A percentile compares a stretch with the other conserved stretches of the same genome.
These are phyloP conservation scores for Collybia sordida DNA, from an alignment of 768 basidiomycete genomes.

Conservation along the genomic window DNA sequence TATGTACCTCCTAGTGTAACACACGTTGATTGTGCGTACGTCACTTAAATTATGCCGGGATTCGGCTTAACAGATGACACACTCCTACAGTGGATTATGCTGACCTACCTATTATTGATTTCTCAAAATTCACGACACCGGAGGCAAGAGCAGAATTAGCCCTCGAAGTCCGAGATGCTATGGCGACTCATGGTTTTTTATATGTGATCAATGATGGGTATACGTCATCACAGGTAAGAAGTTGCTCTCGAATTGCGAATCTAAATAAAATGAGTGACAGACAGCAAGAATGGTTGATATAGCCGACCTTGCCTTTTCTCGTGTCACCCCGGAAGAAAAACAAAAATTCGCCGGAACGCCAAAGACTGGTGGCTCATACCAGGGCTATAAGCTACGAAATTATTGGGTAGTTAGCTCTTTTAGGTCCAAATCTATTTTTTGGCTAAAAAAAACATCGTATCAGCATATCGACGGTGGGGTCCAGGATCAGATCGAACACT, in stretches of 20 bases:
- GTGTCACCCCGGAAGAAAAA: conserved; percentile 42
- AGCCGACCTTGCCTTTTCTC: conserved; percentile 41
- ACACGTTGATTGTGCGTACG: conserved; percentile 19
- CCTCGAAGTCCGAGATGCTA: conserved; percentile 41
- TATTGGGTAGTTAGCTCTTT: conserved; percentile 47
- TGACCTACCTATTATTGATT: conserved; percentile 52
- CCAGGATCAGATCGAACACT: conserved; percentile 63
- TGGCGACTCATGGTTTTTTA: conserved; percentile 45
- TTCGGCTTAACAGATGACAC: not conserved
- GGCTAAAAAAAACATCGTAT: not conserved
- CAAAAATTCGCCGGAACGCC: conserved; percentile 33
- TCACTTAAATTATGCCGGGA: conserved; percentile 4
- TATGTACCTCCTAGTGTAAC: conserved; percentile 33
- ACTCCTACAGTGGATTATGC: conserved; percentile 34
- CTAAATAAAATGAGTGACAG: conserved; percentile 18
- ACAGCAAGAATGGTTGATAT: conserved; percentile 47
- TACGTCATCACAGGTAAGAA: conserved; percentile 32
- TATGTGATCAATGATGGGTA: conserved; percentile 50
- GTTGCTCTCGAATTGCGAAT: not conserved
- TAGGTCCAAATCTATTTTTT: no score
- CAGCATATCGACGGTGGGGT: conserved; percentile 62
- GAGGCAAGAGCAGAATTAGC: conserved; percentile 39
- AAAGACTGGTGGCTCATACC: conserved; percentile 45
- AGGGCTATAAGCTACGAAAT: conserved; percentile 52
- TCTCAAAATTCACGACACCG: conserved; percentile 36